Conservation (phyloP, 2,329 filamentous ascomycete genomes). For the Colletotrichum falcatum region DNA sequence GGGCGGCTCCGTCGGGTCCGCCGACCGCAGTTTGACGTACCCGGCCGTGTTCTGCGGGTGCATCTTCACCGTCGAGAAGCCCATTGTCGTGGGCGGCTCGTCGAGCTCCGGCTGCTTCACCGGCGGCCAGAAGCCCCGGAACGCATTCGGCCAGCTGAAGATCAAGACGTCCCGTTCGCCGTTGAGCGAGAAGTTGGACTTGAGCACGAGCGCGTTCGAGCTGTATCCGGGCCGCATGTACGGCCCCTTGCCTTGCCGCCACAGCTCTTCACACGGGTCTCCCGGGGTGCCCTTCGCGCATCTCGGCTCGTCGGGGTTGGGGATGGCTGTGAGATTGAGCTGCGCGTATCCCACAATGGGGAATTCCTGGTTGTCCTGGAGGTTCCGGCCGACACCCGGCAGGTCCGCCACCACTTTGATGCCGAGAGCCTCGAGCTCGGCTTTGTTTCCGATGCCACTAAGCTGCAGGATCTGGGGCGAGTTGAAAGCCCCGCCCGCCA, state of each 20-base stretch:
- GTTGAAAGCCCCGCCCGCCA: slow-evolving; percentile 60
- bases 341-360: slow-evolving; percentile 46
- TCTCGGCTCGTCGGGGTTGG: slow-evolving; percentile 35
- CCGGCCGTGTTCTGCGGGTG: slow-evolving; percentile 68
- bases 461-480: slow-evolving; percentile 60
- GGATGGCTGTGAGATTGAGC: slow-evolving; percentile 45
- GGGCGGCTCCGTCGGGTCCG: slow-evolving; percentile 72
- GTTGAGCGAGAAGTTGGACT: slow-evolving; percentile 46
- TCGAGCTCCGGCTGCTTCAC: slow-evolving; percentile 21
- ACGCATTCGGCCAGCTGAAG: slow-evolving; percentile 65
- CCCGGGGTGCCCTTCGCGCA: slow-evolving; percentile 49
- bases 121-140: slow-evolving; percentile 46
- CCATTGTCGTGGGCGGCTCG: slow-evolving; percentile 5
- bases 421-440: slow-evolving; percentile 55
- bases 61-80: slow-evolving; percentile 35
- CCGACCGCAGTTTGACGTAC: slow-evolving; percentile 69
- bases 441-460: slow-evolving; percentile 55
- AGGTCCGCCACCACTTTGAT: slow-evolving; percentile 67
- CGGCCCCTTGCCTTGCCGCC: slow-evolving; percentile 48
- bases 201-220: slow-evolving; percentile 10
- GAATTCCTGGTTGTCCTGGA: slow-evolving; percentile 61
- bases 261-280: slow-evolving; percentile 54
- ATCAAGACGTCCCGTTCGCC: slow-evolving; percentile 66
- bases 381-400: slow-evolving; percentile 69
- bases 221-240: slow-evolving; percentile 43